A percentile compares a stretch with the other conserved stretches of the same genome.
These are phyloP conservation scores for Tripterygium wilfordii DNA, from an alignment of 177 flowering plant genomes.

Conservation along the genomic window DNA sequence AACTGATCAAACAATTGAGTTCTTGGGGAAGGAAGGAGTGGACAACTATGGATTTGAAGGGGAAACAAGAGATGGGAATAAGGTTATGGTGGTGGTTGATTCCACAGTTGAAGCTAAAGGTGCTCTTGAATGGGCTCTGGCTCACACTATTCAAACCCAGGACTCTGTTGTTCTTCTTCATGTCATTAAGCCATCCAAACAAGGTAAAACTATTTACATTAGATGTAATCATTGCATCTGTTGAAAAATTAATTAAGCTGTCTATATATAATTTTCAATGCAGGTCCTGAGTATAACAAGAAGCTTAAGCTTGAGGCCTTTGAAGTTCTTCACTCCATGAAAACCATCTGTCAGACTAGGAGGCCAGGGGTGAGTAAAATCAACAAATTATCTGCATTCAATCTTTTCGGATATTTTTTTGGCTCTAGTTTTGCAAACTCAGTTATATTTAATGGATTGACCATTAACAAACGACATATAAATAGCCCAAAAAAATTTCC, in stretches of 20 bases:
- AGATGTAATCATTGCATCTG: too few species aligned
- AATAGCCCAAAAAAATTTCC: too few species aligned
- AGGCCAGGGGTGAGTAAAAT: conserved; percentile 50
- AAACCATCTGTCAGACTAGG: conserved; percentile 28
- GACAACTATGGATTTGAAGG: neutral
- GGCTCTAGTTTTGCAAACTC: too few species aligned
- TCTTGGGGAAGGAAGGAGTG: conserved; percentile 1
- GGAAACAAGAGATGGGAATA: conserved; percentile 19
- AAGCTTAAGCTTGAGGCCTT: conserved; percentile 22
- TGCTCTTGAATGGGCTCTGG: conserved; percentile 63
- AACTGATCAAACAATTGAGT: neutral
- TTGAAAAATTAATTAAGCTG: neutral
- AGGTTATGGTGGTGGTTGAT: conserved; percentile 58
- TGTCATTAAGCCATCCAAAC: conserved; percentile 20
- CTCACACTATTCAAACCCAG: conserved; percentile 43
- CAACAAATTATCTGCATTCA: too few species aligned
- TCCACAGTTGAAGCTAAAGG: conserved; percentile 41
- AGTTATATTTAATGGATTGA: too few species aligned
- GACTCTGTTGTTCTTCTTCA: conserved; percentile 49
- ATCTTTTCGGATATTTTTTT: too few species aligned
- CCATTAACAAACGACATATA: too few species aligned
- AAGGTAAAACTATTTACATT: conserved; percentile 23
- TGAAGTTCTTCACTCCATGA: conserved; percentile 34
- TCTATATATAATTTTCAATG: too few species aligned
- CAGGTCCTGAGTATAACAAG: conserved; percentile 13